Evolutionary conservation across 2,329 filamentous ascomycete genomes (phyloP), one percentile per base, ranked within the genome.

Genomic region (Hysterium pulicare): DNA sequence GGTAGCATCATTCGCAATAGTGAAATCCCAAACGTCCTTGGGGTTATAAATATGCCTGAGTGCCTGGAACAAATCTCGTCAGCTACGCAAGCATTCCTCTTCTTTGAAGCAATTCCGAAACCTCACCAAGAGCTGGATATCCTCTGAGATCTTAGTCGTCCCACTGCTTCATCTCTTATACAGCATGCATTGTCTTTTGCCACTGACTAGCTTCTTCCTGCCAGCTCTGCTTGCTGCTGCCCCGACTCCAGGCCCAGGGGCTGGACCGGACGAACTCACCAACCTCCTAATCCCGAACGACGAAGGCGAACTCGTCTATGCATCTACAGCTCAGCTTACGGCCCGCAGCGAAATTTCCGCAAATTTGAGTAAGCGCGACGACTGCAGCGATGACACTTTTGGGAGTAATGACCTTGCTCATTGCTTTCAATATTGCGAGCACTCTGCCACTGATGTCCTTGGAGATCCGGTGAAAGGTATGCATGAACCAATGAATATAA

Each of bases 351-450:
- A 15, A 19, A 24, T 10, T 23, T 8, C 10, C 19, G 28, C 36
- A 28, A 13, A 7, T n/a, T 23, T 38, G n/a, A 38, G 9, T 22
- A 40, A 40, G 17, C 38, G 38, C 11, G 38, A 40, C 28, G 28
- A 8, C 6, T 40, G 38, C 28, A 30, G 23, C 36, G 38, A 40
- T 26, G 22, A 33, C 13, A 33, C 6, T 4, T 32, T 17, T 20
- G 13, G 13, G 16, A 28, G 28, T 26, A 9, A 15, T 8, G 11
- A 19, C 15, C n/a, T 24, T 38, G 22, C 17, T 28, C 17, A 20
- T 10, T 40, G 38, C 26, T 33, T 32, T 16, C 38, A 33, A 26
- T 40, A 10, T 21, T 40, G 38, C 21, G 38, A 40, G 38, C 38
- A 17, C 20, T 19, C 24, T 20, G 38, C 16, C 17, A 40, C n/a